Base-by-base conservation (phyloP, 164 flowering plant genomes). In the Tetracentron sinense region DNA sequence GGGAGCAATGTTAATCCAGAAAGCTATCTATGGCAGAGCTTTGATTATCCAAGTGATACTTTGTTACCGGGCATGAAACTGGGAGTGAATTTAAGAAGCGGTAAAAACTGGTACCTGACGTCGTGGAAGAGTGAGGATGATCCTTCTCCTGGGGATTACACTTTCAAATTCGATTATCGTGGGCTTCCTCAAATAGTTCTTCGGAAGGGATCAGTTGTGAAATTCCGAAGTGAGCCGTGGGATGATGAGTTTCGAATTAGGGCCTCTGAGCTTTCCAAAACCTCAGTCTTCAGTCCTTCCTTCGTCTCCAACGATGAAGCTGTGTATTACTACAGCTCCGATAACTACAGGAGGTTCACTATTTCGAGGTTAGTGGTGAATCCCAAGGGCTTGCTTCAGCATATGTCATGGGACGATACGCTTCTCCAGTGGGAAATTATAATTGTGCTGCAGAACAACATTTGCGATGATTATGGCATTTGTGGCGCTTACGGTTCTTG, bases 21-120 rank as follows among this genome's bases (percentile, higher is more conserved):
- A 1, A 55, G 30, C 19, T 71, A n/a, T 54, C 8, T 71, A 1
- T 82, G 85, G 83, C 81, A 82, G 68, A 77, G 85, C 48, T 82
- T 79, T 47, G 83, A 82, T 64, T 58, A 72, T 60, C 83, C 79
- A 0, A 10, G 63, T 0, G 69, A 79, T 58, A 77, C 82, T 0
- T 16, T 66, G 55, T 19, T 82, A 26, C 77, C 82, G 0, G 77
- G 77, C 7, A 72, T 78, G 83, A 76, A 78, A 58, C 26, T 72
- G 0, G 83, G 86, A 8, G 38, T 64, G 60, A 65, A 82, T 58
- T 31, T 56, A 0, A 61, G 17, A 12, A 74, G 54, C 0, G 70
- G 74, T 2, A 31, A 38, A 26, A 63, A 76, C 5, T 7, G 66
- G 31, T 54, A 63, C 50, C 42, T 75, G 8, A 19, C 77, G 6